Percentiles rank a stretch among this genome's conserved stretches.
phyloP scores from a whole-genome alignment of 2,329 filamentous ascomycete species.

The Botrytis deweyae region DNA sequence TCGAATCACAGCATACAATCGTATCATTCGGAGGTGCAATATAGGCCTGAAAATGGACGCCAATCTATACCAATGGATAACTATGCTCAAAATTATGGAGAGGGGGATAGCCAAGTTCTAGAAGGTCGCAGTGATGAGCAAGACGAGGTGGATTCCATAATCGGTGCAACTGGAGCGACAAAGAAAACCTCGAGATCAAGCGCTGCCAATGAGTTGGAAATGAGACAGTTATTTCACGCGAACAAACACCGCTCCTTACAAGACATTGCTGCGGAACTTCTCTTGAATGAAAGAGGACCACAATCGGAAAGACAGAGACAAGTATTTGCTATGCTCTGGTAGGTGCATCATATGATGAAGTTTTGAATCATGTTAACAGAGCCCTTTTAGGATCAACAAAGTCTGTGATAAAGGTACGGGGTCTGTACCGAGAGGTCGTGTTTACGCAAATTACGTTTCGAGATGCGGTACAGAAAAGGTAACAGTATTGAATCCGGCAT shows the following conservation, averaged over 20 bases:
- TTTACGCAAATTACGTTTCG: constrained; percentile 94
- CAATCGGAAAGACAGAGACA: constrained; percentile 82
- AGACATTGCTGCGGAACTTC: constrained; percentile 73
- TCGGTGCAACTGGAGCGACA: constrained; percentile 46
- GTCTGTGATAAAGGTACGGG: constrained; percentile 73
- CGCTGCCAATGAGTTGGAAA: constrained; percentile 77
- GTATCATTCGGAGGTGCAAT: constrained; percentile 46
- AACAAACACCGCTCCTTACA: constrained; percentile 67
- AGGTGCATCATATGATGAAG: constrained; percentile 39
- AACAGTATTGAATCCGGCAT: constrained; percentile 92
- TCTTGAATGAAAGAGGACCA: constrained; percentile 75
- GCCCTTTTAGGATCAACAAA: constrained; percentile 62
- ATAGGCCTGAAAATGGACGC: constrained; percentile 41
- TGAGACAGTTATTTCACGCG: constrained; percentile 70
- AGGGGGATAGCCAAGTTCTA: constrained; percentile 58
- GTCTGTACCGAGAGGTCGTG: constrained; percentile 86
- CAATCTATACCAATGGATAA: constrained; percentile 56
- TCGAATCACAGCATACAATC: constrained; percentile 46
- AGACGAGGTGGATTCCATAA: constrained; percentile 56
- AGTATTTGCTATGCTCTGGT: constrained; percentile 88
- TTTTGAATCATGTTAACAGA: constrained; percentile 22
- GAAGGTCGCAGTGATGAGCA: constrained; percentile 55
- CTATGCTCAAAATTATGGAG: constrained; percentile 55
- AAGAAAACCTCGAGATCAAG: constrained; percentile 65
- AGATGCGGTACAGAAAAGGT: constrained; percentile 91